phyloP scores from a whole-genome alignment of 495 filamentous ascomycete species.

The Hypoxylon crocopeplum region DNA sequence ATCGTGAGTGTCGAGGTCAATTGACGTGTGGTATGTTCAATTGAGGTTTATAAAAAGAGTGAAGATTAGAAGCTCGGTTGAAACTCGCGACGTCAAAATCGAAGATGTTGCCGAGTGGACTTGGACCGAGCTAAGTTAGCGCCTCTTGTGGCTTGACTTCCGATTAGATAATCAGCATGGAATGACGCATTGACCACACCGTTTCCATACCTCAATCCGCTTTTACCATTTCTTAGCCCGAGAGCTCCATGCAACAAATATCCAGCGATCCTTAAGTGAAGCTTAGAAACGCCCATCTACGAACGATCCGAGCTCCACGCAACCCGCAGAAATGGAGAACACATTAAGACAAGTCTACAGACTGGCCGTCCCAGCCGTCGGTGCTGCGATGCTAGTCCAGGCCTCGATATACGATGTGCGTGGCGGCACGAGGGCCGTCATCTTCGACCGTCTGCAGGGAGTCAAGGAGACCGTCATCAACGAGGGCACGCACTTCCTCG shows the following conservation, averaged over 20 bases:
- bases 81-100: slow-evolving; percentile 40
- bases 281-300: not conserved
- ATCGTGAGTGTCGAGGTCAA: slow-evolving; percentile 58
- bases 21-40: slow-evolving; percentile 41
- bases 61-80: slow-evolving; percentile 41
- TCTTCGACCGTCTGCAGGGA: slow-evolving; percentile 93
- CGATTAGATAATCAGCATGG: not conserved
- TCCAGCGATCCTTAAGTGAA: not conserved
- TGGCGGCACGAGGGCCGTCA: slow-evolving; percentile 91
- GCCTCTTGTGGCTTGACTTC: slow-evolving; percentile 33
- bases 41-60: slow-evolving; percentile 25
- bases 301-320: not conserved
- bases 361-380: slow-evolving; percentile 71
- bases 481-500: slow-evolving; percentile 95
- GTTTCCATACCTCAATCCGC: too few species aligned
- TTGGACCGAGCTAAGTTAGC: slow-evolving; percentile 7
- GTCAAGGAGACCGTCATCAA: slow-evolving; percentile 92
- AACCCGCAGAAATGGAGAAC: slow-evolving; percentile 24
- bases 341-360: slow-evolving; percentile 59
- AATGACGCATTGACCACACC: too few species aligned
- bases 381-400: slow-evolving; percentile 67
- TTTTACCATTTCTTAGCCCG: slow-evolving; percentile 13
- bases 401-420: slow-evolving; percentile 95
- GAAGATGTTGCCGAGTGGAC: slow-evolving; percentile 30
- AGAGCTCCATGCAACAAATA: slow-evolving; percentile 20